Percentiles rank a stretch among this genome's conserved stretches.
These are phyloP conservation scores for Neurospora sp. DNA, from an alignment of 2,329 filamentous ascomycete species.

Conservation along the genomic window DNA sequence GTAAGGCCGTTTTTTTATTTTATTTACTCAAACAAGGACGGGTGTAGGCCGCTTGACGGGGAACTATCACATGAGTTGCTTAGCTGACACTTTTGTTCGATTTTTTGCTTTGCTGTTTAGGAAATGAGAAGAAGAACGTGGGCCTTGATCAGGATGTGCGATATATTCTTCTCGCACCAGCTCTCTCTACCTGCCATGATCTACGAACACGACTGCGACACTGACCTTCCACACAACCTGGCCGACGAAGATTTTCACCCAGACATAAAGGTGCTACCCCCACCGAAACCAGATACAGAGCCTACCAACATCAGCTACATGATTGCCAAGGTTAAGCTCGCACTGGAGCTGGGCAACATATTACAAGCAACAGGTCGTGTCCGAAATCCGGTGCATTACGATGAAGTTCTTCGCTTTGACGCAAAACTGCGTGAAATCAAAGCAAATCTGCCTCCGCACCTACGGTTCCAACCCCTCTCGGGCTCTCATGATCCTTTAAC, in stretches of 20 bases:
- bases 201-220: constrained; percentile 64
- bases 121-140: constrained; percentile 64
- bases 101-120: constrained; percentile 21
- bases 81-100: not conserved
- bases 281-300: constrained; percentile 56
- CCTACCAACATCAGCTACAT: constrained; percentile 71
- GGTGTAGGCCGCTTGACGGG: not conserved
- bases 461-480: constrained; percentile 66
- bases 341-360: constrained; percentile 61
- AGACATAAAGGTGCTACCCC: constrained; percentile 56
- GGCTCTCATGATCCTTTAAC: constrained; percentile 73
- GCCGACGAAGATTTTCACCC: constrained; percentile 74
- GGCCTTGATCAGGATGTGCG: constrained; percentile 63
- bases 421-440: constrained; percentile 50
- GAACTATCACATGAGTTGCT: not conserved
- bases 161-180: constrained; percentile 71
- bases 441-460: constrained; percentile 66
- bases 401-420: constrained; percentile 56
- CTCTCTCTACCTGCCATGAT: constrained; percentile 60
- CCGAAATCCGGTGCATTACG: constrained; percentile 47
- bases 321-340: constrained; percentile 62
- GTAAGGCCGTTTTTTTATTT: constrained; percentile 27
- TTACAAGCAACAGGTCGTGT: constrained; percentile 54
- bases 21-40: not conserved
- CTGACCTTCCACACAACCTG: constrained; percentile 64